Evolutionary conservation across 371 early-diverging fungal species (phyloP).

Genomic region (Lichtheimia corymbifera): DNA sequence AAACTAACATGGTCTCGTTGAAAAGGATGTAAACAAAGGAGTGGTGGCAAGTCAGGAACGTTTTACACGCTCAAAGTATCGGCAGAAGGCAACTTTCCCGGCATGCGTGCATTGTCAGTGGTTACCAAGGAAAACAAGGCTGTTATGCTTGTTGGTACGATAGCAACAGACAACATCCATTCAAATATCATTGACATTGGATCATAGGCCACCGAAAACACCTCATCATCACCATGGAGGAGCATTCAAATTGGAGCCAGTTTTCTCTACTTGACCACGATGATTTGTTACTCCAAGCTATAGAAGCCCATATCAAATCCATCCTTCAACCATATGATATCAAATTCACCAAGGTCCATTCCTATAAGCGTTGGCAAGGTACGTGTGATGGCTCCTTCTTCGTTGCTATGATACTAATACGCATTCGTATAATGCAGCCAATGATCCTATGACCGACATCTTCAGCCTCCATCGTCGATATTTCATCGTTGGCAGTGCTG

Average conservation of each 20-base stretch:
- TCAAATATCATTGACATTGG: neutral
- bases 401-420: neutral
- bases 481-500: slow-evolving; percentile 39
- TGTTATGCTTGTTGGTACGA: slow-evolving; percentile 30
- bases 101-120: slow-evolving; percentile 24
- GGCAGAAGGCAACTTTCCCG: slow-evolving; percentile 31
- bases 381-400: neutral
- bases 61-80: slow-evolving; percentile 34
- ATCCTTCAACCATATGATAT: slow-evolving; percentile 37
- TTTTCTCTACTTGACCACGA: slow-evolving; percentile 19
- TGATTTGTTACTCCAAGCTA: slow-evolving; percentile 26
- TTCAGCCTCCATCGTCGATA: slow-evolving; percentile 27
- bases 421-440: slow-evolving; percentile 1
- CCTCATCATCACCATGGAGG: slow-evolving; percentile 34
- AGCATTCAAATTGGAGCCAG: slow-evolving; percentile 37
- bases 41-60: neutral
- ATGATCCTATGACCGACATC: slow-evolving; percentile 10
- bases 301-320: slow-evolving; percentile 22
- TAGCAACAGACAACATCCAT: neutral
- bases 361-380: slow-evolving; percentile 36
- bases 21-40: neutral
- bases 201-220: slow-evolving; percentile 28
- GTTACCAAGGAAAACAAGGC: slow-evolving; percentile 25
- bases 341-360: slow-evolving; percentile 24
- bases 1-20: too few relatives aligned